Evolutionary conservation across 2,329 filamentous ascomycete species (phyloP).

Genomic region (Metarhizium anisopliae): DNA sequence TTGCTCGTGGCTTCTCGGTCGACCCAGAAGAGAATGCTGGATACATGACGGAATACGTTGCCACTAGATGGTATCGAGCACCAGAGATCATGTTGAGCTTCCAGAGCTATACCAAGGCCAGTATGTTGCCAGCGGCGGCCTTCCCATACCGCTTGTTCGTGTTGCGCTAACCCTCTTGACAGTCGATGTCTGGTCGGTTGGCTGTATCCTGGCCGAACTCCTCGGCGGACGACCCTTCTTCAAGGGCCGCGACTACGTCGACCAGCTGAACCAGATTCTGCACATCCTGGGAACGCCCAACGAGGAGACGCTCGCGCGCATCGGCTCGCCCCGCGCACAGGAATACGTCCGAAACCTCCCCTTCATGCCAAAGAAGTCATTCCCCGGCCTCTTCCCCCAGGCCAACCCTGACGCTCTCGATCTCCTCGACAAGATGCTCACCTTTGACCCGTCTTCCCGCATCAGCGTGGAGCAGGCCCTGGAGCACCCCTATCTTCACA

Average conservation of each 20-base stretch:
- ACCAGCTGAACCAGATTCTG: slow-evolving; percentile 98
- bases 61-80: slow-evolving; percentile 88
- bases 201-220: slow-evolving; percentile 93
- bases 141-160: background rate
- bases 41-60: slow-evolving; percentile 99
- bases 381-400: slow-evolving; percentile 80
- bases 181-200: slow-evolving; percentile 99
- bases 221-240: slow-evolving; percentile 96
- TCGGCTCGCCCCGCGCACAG: slow-evolving; percentile 90
- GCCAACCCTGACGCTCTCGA: slow-evolving; percentile 95
- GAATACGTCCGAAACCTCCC: slow-evolving; percentile 97
- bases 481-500: slow-evolving; percentile 91
- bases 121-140: slow-evolving; percentile 48
- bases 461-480: slow-evolving; percentile 93
- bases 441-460: slow-evolving; percentile 88
- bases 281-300: slow-evolving; percentile 96
- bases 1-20: slow-evolving; percentile 92
- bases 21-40: slow-evolving; percentile 97
- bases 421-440: slow-evolving; percentile 92
- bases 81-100: slow-evolving; percentile 99
- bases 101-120: slow-evolving; percentile 99
- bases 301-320: slow-evolving; percentile 86
- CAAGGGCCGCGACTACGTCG: slow-evolving; percentile 98
- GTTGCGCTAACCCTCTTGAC: background rate
- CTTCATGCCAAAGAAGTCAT: slow-evolving; percentile 88